Percentiles rank a stretch among this genome's conserved stretches.
phyloP scores from a whole-genome alignment of 768 basidiomycete species.

The Termitomyces sp. region DNA sequence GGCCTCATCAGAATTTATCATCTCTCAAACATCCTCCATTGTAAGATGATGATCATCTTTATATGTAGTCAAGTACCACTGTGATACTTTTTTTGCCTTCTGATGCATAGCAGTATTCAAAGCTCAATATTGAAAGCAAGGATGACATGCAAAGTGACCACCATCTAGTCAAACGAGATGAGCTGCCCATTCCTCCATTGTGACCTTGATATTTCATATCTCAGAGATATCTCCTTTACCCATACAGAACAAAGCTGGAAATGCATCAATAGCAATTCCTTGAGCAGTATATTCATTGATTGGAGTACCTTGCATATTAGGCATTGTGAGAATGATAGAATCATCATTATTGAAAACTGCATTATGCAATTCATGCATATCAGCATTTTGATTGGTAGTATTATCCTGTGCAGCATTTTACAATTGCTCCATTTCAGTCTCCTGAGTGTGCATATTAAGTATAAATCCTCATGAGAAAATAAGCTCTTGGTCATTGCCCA shows the following conservation, averaged over 20 bases:
- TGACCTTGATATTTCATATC: neutral
- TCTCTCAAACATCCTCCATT: neutral
- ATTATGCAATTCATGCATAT: conserved; percentile 13
- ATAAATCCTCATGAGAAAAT: neutral
- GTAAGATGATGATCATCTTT: conserved; percentile 3
- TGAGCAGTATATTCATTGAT: conserved; percentile 10
- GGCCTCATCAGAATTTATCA: conserved; percentile 12
- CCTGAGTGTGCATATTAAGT: neutral
- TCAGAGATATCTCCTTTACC: conserved; percentile 1
- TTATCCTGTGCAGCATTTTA: neutral
- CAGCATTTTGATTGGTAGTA: neutral
- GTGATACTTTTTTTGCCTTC: conserved; percentile 5
- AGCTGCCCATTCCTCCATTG: conserved; percentile 9
- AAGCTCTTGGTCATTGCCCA: neutral
- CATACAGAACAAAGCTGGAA: conserved; percentile 20
- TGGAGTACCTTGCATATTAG: conserved; percentile 4
- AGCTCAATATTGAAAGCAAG: conserved; percentile 8
- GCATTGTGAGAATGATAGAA: conserved; percentile 5
- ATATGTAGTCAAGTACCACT: conserved; percentile 7
- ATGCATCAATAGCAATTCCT: conserved; percentile 17
- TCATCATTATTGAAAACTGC: conserved; percentile 1
- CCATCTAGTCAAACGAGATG: conserved; percentile 9
- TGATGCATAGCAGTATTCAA: conserved; percentile 5
- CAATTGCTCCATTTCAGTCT: neutral
- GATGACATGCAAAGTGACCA: conserved; percentile 17